Conservation (phyloP, 2,329 filamentous ascomycete genomes). For the Colletotrichum musae region DNA sequence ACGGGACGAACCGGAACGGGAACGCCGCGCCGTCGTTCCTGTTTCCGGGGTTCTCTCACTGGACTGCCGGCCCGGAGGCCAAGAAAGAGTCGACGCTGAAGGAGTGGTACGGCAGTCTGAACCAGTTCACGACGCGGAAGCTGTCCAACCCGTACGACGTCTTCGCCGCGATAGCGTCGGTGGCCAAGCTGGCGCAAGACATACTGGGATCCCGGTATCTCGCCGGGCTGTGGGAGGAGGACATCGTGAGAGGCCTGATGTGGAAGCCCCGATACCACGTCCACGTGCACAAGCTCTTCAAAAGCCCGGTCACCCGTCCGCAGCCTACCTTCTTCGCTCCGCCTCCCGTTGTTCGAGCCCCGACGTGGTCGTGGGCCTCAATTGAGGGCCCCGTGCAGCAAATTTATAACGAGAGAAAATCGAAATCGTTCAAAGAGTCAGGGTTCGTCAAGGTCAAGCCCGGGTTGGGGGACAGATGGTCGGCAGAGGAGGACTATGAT, state of each 20-base stretch:
- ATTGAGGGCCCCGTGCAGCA: slow-evolving; percentile 10
- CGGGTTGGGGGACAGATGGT: neutral
- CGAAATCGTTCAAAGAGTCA: neutral
- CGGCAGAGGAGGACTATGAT: slow-evolving; percentile 5
- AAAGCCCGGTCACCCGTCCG: slow-evolving; percentile 5
- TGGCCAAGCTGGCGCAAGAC: slow-evolving; percentile 18
- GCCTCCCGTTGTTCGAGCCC: slow-evolving; percentile 19
- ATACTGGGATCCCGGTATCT: slow-evolving; percentile 15
- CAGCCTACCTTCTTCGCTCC: slow-evolving; percentile 12
- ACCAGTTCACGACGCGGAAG: neutral
- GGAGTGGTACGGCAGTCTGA: slow-evolving; percentile 17
- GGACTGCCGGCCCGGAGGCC: neutral
- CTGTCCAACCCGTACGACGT: slow-evolving; percentile 31
- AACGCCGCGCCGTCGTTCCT: neutral
- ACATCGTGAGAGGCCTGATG: slow-evolving; percentile 19
- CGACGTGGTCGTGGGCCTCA: slow-evolving; percentile 32
- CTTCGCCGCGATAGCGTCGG: slow-evolving; percentile 30
- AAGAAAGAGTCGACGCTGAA: slow-evolving; percentile 11
- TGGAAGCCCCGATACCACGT: slow-evolving; percentile 29
- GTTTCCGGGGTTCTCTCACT: neutral
- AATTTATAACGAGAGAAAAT: neutral
- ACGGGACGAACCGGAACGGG: neutral
- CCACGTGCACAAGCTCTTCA: neutral
- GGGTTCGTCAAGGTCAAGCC: slow-evolving; percentile 13
- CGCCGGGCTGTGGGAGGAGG: slow-evolving; percentile 24